A percentile compares a stretch with the other conserved stretches of the same genome.
These are phyloP conservation scores for Aspergillus nomiae DNA, from an alignment of 2,329 filamentous ascomycete genomes.

Conservation along the genomic window DNA sequence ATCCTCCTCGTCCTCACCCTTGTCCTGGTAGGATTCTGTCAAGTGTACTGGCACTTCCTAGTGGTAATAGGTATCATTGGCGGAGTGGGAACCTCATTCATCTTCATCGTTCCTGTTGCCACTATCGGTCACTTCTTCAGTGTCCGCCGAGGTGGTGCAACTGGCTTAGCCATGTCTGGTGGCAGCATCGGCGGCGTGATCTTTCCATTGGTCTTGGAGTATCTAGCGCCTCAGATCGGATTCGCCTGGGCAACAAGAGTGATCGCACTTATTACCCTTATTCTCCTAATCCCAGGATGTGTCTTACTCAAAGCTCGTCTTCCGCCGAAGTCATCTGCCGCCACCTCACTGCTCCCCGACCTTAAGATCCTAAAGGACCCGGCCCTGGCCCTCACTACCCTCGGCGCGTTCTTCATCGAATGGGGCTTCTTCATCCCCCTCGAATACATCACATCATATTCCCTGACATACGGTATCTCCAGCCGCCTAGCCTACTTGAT, in stretches of 20 bases:
- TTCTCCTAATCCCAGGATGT: slow-evolving; percentile 31
- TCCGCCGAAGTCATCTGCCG: slow-evolving; percentile 13
- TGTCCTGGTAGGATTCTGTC: slow-evolving; percentile 13
- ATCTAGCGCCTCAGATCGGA: slow-evolving; percentile 29
- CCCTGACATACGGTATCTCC: slow-evolving; percentile 14
- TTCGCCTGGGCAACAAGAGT: slow-evolving; percentile 41
- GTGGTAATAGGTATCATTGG: slow-evolving; percentile 42
- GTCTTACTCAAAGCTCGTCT: slow-evolving; percentile 17
- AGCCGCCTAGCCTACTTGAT: slow-evolving; percentile 25
- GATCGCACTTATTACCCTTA: slow-evolving; percentile 36
- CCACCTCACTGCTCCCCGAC: slow-evolving; percentile 21
- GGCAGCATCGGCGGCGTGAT: slow-evolving; percentile 35
- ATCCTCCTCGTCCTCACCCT: slow-evolving; percentile 17
- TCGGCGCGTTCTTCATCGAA: slow-evolving; percentile 26
- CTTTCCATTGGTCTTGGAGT: slow-evolving; percentile 34
- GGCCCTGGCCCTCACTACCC: slow-evolving; percentile 18
- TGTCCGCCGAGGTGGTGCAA: slow-evolving; percentile 32
- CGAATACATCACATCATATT: slow-evolving; percentile 27
- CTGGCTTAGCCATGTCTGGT: slow-evolving; percentile 36
- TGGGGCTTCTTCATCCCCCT: slow-evolving; percentile 28
- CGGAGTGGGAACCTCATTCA: slow-evolving; percentile 40
- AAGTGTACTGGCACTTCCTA: slow-evolving; percentile 47
- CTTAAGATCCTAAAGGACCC: slow-evolving; percentile 21
- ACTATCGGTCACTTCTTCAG: slow-evolving; percentile 36
- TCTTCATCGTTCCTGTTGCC: slow-evolving; percentile 36